Evolutionary conservation across 306 rosid species (phyloP).

Genomic region (Alnus glutinosa): DNA sequence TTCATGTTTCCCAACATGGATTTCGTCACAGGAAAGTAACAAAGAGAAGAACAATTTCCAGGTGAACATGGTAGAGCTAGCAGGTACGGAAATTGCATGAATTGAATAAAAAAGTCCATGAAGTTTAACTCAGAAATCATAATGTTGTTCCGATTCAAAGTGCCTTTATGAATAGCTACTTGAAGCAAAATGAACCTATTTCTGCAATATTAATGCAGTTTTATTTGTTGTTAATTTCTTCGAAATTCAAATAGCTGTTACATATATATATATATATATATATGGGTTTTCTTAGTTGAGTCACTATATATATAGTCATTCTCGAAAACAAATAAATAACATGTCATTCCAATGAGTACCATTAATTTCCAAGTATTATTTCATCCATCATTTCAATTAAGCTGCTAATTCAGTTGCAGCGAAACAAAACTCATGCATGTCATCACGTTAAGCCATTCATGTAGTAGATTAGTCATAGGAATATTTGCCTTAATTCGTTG

Average conservation of each 20-base stretch:
- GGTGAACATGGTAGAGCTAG: not conserved
- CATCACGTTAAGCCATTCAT: not conserved
- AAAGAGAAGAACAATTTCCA: not conserved
- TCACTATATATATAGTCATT: too few species aligned
- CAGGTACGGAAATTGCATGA: not conserved
- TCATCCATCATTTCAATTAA: not conserved
- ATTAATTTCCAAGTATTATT: not conserved
- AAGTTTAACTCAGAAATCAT: not conserved
- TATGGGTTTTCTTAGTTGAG: too few species aligned
- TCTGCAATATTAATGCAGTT: not conserved
- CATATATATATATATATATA: too few species aligned
- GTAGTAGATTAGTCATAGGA: not conserved
- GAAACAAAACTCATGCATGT: not conserved
- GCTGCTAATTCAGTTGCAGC: not conserved
- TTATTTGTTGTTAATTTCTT: too few species aligned
- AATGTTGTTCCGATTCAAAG: not conserved
- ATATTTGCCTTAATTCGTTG: not conserved
- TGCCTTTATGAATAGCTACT: not conserved
- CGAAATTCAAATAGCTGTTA: not conserved
- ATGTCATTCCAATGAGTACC: too few species aligned
- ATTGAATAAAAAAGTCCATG: not conserved
- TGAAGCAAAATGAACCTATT: not conserved
- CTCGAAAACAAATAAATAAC: too few species aligned
- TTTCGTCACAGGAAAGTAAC: not conserved
- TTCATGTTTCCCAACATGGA: constrained; percentile 5